Percentiles rank a stretch among this genome's conserved stretches.
Evolutionary conservation across 257 asterid genomes (phyloP).

Genomic region (Phtheirospermum japonicum): DNA sequence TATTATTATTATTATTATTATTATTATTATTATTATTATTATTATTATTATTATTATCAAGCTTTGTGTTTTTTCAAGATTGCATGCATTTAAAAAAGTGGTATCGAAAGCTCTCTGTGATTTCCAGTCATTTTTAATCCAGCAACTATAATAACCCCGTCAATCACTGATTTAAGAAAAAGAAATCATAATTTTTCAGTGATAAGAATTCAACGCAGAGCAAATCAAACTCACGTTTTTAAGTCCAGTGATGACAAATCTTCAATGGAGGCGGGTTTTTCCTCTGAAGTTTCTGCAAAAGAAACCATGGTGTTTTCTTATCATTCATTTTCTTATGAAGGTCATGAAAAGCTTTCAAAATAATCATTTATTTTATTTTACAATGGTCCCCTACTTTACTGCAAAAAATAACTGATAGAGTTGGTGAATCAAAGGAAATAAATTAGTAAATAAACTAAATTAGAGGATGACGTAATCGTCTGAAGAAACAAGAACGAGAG

Average conservation of each 20-base stretch:
- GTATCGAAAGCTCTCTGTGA: conserved; percentile 7
- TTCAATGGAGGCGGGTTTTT: conserved; percentile 52
- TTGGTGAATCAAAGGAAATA: not conserved
- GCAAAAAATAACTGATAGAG: not conserved
- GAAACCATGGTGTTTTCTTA: not conserved
- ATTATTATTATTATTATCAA: conserved; percentile 5
- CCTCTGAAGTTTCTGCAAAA: conserved; percentile 69
- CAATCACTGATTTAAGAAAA: conserved; percentile 3
- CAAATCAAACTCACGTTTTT: conserved; percentile 49
- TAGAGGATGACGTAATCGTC: not conserved
- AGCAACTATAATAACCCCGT: conserved; percentile 10
- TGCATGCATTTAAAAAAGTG: not conserved
- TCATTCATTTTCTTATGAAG: not conserved
- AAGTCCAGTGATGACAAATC: conserved; percentile 75
- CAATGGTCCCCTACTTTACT: not conserved
- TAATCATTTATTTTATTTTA: not conserved
- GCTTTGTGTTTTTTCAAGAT: not conserved
- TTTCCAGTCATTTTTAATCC: not conserved
- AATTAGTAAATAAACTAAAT: not conserved
- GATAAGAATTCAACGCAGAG: conserved; percentile 17
- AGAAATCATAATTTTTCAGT: not conserved
- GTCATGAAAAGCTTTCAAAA: not conserved
- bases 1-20: too few species aligned
- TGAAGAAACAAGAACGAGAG: not conserved
- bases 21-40: too few species aligned